Evolutionary conservation across 2,329 filamentous ascomycete genomes (phyloP).

Genomic region (Apiospora koreana): DNA sequence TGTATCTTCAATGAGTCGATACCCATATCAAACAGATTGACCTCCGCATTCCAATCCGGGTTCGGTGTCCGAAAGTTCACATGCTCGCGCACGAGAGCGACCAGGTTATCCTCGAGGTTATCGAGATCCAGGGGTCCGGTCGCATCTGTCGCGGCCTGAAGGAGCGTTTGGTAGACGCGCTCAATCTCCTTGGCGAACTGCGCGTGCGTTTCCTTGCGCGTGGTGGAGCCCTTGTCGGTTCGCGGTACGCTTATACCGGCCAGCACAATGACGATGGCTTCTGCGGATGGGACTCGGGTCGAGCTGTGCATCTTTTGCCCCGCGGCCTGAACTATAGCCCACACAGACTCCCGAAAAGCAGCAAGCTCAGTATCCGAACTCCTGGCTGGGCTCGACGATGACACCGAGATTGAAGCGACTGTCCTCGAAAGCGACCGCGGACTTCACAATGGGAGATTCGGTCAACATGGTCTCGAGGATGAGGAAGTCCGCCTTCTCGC

Average conservation of each 20-base stretch:
- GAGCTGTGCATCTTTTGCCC: slow-evolving; percentile 22
- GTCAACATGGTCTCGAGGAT: slow-evolving; percentile 23
- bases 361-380: background rate
- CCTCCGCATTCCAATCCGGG: background rate
- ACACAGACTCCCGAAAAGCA: background rate
- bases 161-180: background rate
- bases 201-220: slow-evolving; percentile 23
- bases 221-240: slow-evolving; percentile 27
- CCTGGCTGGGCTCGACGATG: slow-evolving; percentile 22
- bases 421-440: slow-evolving; percentile 23
- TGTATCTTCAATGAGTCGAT: slow-evolving; percentile 23
- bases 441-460: slow-evolving; percentile 19
- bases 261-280: slow-evolving; percentile 23
- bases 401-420: slow-evolving; percentile 25
- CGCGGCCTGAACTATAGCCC: slow-evolving; percentile 16
- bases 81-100: background rate
- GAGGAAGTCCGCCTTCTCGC: slow-evolving; percentile 26
- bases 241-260: slow-evolving; percentile 19
- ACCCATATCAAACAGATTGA: slow-evolving; percentile 11
- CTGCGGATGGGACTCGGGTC: slow-evolving; percentile 21
- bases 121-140: slow-evolving; percentile 17
- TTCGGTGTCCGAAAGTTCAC: background rate
- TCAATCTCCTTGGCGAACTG: slow-evolving; percentile 20
- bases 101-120: slow-evolving; percentile 8
- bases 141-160: slow-evolving; percentile 16